Percentiles rank a stretch among this genome's conserved stretches.
Evolutionary conservation across 169 alveolate species (phyloP).

Genomic region (Eimeria praecox): DNA sequence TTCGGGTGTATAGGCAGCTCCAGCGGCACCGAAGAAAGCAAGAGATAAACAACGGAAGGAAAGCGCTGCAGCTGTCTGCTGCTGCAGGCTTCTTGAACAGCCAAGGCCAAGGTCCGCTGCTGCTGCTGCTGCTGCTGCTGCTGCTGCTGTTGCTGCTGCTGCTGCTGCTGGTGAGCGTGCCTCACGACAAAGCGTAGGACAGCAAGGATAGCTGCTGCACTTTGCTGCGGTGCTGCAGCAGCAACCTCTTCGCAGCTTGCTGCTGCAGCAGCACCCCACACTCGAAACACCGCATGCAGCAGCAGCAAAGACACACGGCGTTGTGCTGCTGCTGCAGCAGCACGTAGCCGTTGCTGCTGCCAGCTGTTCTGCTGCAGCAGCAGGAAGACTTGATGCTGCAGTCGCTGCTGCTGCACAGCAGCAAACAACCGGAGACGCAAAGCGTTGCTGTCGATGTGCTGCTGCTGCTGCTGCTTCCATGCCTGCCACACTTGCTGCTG

Average conservation of each 20-base stretch:
- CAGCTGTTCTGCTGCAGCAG: neutral
- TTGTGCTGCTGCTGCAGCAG: constrained; percentile 10
- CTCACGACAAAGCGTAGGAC: constrained; percentile 10
- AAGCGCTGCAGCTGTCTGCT: neutral
- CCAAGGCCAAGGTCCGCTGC: neutral
- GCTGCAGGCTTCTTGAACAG: constrained; percentile 1
- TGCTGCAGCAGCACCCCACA: constrained; percentile 55
- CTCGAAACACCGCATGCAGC: neutral
- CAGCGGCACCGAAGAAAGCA: constrained; percentile 6
- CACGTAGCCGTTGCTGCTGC: constrained; percentile 2
- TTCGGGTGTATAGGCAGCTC: constrained; percentile 51
- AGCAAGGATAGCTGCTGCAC: constrained; percentile 24
- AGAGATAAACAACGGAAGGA: neutral
- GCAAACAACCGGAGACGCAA: constrained; percentile 28
- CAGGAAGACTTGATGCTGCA: neutral
- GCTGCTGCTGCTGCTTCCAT: constrained; percentile 54
- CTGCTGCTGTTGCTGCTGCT: constrained; percentile 22
- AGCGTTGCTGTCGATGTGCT: neutral
- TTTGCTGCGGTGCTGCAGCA: constrained; percentile 32
- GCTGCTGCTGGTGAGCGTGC: constrained; percentile 59
- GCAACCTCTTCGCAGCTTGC: constrained; percentile 35
- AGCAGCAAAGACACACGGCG: neutral
- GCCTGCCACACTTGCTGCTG: constrained; percentile 3
- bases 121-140: constrained; percentile 22
- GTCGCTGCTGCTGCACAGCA: neutral